Evolutionary conservation across 1,284 basidiomycete genomes (phyloP).

Genomic region (Naganishia sp.): DNA sequence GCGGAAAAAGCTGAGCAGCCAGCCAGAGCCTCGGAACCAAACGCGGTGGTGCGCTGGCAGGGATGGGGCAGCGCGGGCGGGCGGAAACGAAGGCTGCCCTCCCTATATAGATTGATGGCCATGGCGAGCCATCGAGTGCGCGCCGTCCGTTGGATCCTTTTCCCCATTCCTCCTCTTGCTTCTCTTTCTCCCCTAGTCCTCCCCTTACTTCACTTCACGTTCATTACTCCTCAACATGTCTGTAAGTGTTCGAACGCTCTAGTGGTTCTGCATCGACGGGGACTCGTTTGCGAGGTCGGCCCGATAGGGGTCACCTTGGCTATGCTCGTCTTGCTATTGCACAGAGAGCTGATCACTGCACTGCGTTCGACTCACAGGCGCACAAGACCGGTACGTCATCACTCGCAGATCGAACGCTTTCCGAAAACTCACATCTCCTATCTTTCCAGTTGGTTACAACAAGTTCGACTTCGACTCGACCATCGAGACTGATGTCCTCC

Average conservation of each 20-base stretch:
- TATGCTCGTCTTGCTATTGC: background rate
- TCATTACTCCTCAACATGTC: slow-evolving; percentile 25
- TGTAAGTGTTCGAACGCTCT: slow-evolving; percentile 1
- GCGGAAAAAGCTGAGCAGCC: too few species aligned
- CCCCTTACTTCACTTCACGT: slow-evolving; percentile 4
- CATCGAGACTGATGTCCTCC: slow-evolving; percentile 73
- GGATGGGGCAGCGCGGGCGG: too few species aligned
- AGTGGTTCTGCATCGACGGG: background rate
- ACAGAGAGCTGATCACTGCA: background rate
- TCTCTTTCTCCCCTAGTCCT: background rate
- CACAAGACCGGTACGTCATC: slow-evolving; percentile 17
- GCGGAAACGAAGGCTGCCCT: too few species aligned
- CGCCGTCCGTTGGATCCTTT: background rate
- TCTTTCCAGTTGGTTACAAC: slow-evolving; percentile 70
- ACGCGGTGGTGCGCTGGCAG: too few species aligned
- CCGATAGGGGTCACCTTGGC: background rate
- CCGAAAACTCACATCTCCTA: background rate
- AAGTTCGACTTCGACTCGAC: slow-evolving; percentile 85
- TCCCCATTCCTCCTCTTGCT: background rate
- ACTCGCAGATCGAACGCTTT: background rate
- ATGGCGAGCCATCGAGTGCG: too few species aligned
- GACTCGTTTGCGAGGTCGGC: background rate
- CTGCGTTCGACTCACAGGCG: background rate
- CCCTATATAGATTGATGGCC: too few species aligned
- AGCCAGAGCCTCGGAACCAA: too few species aligned